phyloP scores from a whole-genome alignment of 805 yeast genomes.

The Lipomyces anomalus region DNA sequence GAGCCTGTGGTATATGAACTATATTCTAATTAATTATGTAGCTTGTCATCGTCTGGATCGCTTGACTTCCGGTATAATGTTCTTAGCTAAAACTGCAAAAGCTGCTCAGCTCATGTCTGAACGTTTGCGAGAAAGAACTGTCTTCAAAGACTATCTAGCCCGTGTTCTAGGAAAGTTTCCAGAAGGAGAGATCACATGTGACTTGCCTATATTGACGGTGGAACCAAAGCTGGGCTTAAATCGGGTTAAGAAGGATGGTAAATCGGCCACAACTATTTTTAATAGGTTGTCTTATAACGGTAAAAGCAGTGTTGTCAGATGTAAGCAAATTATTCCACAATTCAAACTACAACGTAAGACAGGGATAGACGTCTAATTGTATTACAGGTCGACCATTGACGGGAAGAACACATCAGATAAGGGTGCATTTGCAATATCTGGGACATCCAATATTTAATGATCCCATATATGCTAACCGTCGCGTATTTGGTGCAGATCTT shows the following conservation, averaged over 20 bases:
- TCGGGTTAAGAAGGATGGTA: conserved; percentile 33
- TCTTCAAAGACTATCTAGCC: conserved; percentile 78
- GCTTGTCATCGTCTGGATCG: conserved; percentile 84
- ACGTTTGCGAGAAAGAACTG: conserved; percentile 64
- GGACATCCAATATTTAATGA: conserved; percentile 91
- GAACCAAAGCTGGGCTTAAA: conserved; percentile 65
- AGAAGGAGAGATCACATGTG: conserved; percentile 47
- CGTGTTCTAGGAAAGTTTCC: conserved; percentile 87
- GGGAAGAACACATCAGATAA: conserved; percentile 91
- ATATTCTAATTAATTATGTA: not conserved
- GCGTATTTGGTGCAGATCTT: conserved; percentile 71
- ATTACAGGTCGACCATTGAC: conserved; percentile 79
- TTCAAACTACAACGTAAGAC: too few species aligned
- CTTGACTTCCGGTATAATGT: conserved; percentile 89
- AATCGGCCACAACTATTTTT: conserved; percentile 71
- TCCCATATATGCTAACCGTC: conserved; percentile 75
- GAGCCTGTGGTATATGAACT: conserved; percentile 31
- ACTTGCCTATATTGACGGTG: conserved; percentile 60
- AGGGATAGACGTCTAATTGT: too few species aligned
- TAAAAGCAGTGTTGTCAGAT: conserved; percentile 63
- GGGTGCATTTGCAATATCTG: conserved; percentile 86
- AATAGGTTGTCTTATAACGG: conserved; percentile 58
- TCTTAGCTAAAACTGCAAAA: conserved; percentile 73
- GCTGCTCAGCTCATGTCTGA: conserved; percentile 73
- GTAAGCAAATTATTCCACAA: too few species aligned